These are phyloP conservation scores for Larix kaempferi DNA, from an alignment of 75 land plant species.

Conservation along the genomic window DNA sequence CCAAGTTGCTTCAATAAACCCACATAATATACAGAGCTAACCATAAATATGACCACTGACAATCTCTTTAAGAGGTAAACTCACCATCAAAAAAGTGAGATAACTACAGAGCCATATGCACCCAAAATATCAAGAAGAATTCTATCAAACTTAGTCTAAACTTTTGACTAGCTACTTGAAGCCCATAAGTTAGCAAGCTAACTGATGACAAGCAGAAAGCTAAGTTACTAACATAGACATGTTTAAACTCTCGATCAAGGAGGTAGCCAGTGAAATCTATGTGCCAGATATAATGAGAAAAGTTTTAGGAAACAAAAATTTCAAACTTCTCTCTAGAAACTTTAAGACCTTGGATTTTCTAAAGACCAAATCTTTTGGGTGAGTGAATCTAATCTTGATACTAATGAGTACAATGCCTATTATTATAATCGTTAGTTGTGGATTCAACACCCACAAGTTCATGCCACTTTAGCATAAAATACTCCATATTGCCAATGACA, in stretches of 20 bases:
- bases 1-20: neutral
- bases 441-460: neutral
- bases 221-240: neutral
- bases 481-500: neutral
- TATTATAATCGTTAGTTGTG: neutral
- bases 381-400: neutral
- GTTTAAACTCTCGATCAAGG: neutral
- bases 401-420: neutral
- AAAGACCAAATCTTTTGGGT: neutral
- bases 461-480: neutral
- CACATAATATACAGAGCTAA: neutral
- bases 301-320: neutral
- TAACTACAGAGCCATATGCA: neutral
- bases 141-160: neutral
- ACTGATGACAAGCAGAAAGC: no score
- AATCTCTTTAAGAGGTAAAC: neutral
- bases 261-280: neutral
- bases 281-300: neutral
- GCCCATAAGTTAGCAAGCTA: no score
- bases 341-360: neutral
- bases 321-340: neutral
- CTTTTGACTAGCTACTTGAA: neutral
- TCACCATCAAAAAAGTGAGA: neutral
- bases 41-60: neutral
- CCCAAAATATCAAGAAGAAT: neutral